Evolutionary conservation across 257 asterid genomes (phyloP).

Genomic region (Solanum rostratum): DNA sequence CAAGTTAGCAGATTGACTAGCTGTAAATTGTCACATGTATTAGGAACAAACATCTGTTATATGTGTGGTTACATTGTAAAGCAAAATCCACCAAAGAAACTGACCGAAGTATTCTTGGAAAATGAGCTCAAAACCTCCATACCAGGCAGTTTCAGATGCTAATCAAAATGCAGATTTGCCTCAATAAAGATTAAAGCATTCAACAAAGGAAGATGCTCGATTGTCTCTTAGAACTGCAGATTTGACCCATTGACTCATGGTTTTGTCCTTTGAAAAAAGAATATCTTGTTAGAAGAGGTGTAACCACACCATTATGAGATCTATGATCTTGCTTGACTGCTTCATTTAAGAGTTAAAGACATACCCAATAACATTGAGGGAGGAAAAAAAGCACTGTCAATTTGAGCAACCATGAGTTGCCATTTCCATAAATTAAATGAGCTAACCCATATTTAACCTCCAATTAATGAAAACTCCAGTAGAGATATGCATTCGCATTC

Average conservation of each 20-base stretch:
- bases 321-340: neutral
- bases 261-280: neutral
- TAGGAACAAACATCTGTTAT: neutral
- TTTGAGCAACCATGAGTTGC: neutral
- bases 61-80: neutral
- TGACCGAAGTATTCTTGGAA: neutral
- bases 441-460: neutral
- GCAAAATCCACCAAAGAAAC: neutral
- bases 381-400: neutral
- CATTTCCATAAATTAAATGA: neutral
- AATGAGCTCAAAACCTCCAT: neutral
- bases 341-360: neutral
- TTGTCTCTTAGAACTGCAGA: neutral
- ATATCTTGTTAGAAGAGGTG: neutral
- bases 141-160: neutral
- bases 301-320: neutral
- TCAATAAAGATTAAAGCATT: neutral
- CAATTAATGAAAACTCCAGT: neutral
- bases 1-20: neutral
- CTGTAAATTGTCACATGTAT: neutral
- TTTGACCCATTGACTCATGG: neutral
- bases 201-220: neutral
- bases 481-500: neutral
- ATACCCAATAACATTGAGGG: neutral
- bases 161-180: neutral